A percentile compares a stretch with the other conserved stretches of the same genome.
Conservation (phyloP, 1,284 basidiomycete genomes). For the Laetiporus sulphureus region DNA sequence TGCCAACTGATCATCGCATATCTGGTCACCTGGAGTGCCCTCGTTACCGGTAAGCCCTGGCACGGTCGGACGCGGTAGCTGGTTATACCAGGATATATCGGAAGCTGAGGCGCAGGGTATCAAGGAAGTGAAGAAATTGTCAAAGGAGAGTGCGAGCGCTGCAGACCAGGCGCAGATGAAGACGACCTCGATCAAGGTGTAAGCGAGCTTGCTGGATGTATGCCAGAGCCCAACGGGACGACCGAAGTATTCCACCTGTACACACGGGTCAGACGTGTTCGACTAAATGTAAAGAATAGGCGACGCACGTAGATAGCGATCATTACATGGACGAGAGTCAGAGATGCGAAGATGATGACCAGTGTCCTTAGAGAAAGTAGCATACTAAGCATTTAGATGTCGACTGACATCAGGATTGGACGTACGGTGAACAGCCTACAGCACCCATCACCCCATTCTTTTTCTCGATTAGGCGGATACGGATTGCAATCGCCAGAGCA, state of each 20-base stretch:
- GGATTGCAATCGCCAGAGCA: constrained; percentile 76
- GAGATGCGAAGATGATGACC: constrained; percentile 81
- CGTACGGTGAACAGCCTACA: constrained; percentile 77
- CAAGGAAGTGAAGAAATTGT: constrained; percentile 87
- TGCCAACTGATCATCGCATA: constrained; percentile 68
- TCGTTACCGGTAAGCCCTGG: constrained; percentile 34
- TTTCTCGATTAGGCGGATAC: constrained; percentile 58
- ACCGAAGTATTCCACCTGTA: constrained; percentile 85
- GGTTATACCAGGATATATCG: constrained; percentile 64
- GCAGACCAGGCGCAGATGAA: constrained; percentile 92
- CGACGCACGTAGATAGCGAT: constrained; percentile 69
- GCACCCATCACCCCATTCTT: constrained; percentile 51
- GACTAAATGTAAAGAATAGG: background rate
- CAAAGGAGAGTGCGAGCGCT: constrained; percentile 81
- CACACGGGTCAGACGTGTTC: constrained; percentile 4
- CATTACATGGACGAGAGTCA: constrained; percentile 84
- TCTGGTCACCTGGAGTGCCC: constrained; percentile 41
- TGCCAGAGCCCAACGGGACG: constrained; percentile 86
- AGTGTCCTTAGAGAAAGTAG: constrained; percentile 49
- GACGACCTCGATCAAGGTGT: constrained; percentile 77
- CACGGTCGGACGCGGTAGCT: constrained; percentile 42
- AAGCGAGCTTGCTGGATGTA: constrained; percentile 74
- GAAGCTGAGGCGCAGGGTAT: constrained; percentile 65
- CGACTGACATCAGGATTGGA: constrained; percentile 13
- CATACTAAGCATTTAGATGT: background rate